These are phyloP conservation scores for Taphrina wiesneri DNA, from an alignment of 1,139 yeast species.

Conservation along the genomic window DNA sequence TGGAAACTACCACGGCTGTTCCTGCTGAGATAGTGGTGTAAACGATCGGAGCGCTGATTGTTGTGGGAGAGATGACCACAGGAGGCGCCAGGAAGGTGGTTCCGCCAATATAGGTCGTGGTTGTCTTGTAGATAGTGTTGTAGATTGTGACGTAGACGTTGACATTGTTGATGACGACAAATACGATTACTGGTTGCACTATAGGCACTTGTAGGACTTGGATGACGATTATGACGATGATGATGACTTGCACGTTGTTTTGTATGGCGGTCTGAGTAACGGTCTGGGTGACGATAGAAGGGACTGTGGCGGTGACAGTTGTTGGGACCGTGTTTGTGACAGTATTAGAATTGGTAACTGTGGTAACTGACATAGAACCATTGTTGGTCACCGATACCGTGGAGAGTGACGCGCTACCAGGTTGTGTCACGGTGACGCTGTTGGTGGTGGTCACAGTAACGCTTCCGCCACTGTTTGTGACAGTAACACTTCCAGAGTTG, in stretches of 20 bases:
- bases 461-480: not conserved
- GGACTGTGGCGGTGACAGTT: not conserved
- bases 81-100: slow-evolving; percentile 5
- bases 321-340: not conserved
- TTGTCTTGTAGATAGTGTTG: not conserved
- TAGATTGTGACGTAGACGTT: slow-evolving; percentile 2
- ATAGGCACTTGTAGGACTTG: not conserved
- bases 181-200: not conserved
- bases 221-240: slow-evolving; percentile 1
- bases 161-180: slow-evolving; percentile 1
- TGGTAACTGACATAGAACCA: not conserved
- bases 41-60: slow-evolving; percentile 8
- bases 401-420: not conserved
- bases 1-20: not conserved
- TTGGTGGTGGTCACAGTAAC: not conserved
- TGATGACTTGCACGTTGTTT: not conserved
- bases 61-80: not conserved
- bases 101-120: slow-evolving; percentile 2
- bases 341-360: not conserved
- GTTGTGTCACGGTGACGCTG: not conserved
- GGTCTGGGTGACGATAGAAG: not conserved
- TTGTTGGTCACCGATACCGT: not conserved
- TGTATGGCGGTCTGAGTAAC: slow-evolving; percentile 6
- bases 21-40: not conserved
- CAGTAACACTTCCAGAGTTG: not conserved